Base-by-base conservation (phyloP, 164 flowering plant species). In the Taxillus chinensis region DNA sequence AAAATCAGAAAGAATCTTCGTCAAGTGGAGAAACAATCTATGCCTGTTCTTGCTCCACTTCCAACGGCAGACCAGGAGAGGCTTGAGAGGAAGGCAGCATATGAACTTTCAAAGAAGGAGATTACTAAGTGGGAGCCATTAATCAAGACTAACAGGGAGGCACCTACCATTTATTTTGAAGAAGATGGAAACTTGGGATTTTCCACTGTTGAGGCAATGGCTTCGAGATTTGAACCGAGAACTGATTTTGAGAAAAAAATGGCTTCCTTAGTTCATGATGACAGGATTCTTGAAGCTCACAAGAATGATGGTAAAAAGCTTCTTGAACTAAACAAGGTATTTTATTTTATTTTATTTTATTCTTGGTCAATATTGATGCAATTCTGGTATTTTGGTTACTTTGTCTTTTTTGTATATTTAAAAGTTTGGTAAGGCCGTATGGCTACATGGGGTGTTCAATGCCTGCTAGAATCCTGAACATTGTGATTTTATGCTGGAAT, bases 191-290 rank as follows among this genome's bases (percentile, higher is more conserved):
- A 86, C 49, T 6, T 82, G 56, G 82, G 83, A 8, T 78, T 72
- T 73, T 82, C 96, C 37, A 93, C 96, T 62, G 86, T 93, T n/a
- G 97, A 92, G 10, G 92, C 90, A 46, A 82, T 88, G 62, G 90
- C 96, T 66, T 80, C 92, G 67, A 84, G 73, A 64, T 90, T 88
- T 76, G 75, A 84, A 68, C 91, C 97, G 12, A 83, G 92, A 67
- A 88, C 88, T 59, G 86, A 83, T 16, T 85, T 93, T 64, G 98
- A 93, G 80, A 84, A 82, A 77, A 79, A 83, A 69, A 90, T 93
- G 45, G 83, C 82, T 49, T 73, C 92, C 4, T 59, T 90, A 56
- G 68, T 90, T 45, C 58, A 69, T 66, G 76, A 86, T 71, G 70
- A 78, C 10, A 76, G 76, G 68, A 67, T 93, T 75, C 67, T 68